These are phyloP conservation scores for Middelhovenomyces tepae DNA, from an alignment of 805 yeast genomes.

Conservation along the genomic window DNA sequence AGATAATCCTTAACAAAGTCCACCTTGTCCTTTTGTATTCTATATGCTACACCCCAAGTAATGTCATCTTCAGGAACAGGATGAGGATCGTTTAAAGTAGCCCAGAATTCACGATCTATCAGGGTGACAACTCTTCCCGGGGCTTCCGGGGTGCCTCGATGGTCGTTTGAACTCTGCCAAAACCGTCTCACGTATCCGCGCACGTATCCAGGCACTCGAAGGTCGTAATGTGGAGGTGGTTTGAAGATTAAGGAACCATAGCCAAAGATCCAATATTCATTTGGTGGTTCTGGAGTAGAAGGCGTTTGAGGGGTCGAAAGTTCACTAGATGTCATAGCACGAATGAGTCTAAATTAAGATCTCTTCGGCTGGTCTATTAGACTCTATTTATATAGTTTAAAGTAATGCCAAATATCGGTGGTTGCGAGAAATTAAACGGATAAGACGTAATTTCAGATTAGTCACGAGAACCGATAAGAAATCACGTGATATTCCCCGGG, in stretches of 20 bases:
- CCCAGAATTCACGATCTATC: conserved; percentile 46
- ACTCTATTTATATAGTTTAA: too few species aligned
- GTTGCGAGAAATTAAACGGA: too few species aligned
- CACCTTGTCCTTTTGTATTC: conserved; percentile 58
- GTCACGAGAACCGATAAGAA: too few species aligned
- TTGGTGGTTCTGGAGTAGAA: background rate
- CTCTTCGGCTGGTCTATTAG: too few species aligned
- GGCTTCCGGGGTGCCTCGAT: conserved; percentile 75
- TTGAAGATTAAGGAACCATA: conserved; percentile 85
- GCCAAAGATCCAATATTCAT: conserved; percentile 65
- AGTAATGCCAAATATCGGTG: too few species aligned
- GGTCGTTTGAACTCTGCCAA: conserved; percentile 89
- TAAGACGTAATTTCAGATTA: too few species aligned
- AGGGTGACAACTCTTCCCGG: conserved; percentile 90
- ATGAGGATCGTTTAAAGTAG: conserved; percentile 34
- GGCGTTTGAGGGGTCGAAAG: too few species aligned
- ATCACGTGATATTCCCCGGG: too few species aligned
- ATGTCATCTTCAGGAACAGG: conserved; percentile 26
- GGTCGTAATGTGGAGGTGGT: conserved; percentile 69
- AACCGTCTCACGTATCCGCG: conserved; percentile 73
- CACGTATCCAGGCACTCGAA: conserved; percentile 62
- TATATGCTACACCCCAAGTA: conserved; percentile 77
- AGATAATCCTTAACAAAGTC: conserved; percentile 55
- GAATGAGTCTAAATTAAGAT: too few species aligned
- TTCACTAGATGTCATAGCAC: too few species aligned